A percentile compares a stretch with the other conserved stretches of the same genome.
Evolutionary conservation across 192 early-diverging fungal genomes (phyloP).

Genomic region (Coemansia sp.): DNA sequence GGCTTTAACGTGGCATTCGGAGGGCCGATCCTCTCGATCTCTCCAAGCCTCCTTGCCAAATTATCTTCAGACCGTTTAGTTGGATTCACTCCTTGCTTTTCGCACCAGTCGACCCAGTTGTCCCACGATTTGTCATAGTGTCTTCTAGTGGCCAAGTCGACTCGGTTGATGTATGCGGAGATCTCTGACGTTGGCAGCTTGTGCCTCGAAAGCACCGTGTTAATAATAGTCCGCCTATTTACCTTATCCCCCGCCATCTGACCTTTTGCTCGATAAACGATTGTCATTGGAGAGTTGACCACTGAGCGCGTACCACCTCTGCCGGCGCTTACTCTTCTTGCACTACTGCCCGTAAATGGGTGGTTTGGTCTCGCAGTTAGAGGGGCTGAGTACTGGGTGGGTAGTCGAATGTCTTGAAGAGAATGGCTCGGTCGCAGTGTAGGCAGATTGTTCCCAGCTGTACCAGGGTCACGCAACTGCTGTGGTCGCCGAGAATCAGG

Average conservation of each 20-base stretch:
- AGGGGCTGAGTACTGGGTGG: background rate
- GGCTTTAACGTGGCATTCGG: background rate
- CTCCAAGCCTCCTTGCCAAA: background rate
- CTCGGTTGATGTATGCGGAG: background rate
- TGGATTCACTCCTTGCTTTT: background rate
- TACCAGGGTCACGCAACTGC: background rate
- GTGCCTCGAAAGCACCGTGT: background rate
- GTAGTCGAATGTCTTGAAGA: background rate
- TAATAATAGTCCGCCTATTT: background rate
- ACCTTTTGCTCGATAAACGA: background rate
- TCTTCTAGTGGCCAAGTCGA: no score
- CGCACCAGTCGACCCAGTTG: background rate
- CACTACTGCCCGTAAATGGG: background rate
- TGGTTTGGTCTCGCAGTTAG: background rate
- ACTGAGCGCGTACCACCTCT: background rate
- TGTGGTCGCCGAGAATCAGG: background rate
- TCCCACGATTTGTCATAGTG: no score
- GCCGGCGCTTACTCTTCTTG: background rate
- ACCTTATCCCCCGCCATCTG: background rate
- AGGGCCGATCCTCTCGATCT: background rate
- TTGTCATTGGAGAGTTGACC: background rate
- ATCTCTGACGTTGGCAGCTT: background rate
- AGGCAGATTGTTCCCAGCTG: background rate
- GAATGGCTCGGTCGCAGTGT: no score
- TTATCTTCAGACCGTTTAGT: background rate